Evolutionary conservation across 345 rosid genomes (phyloP), one percentile per base, ranked within the genome.

Genomic region (Euclidium syriacum): DNA sequence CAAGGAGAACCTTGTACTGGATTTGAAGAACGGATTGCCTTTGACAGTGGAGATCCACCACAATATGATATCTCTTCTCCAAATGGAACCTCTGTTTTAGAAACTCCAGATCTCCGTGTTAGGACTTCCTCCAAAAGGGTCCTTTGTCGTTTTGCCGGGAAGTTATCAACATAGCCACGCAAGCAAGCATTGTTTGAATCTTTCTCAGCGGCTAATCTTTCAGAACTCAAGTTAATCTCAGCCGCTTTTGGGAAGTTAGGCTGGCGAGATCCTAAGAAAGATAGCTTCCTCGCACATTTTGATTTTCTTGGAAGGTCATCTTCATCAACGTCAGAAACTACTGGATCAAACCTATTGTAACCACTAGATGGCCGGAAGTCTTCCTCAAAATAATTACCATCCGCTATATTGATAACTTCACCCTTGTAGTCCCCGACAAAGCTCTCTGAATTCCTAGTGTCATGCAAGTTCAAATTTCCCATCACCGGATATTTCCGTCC

Each of bases 1-100:
- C 99, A 95, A 42, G 99, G 96, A 25, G 97, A 90, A 59, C 85
- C 78, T 73, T 77, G 77, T 22, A 69, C 82, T 58, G 74, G 74
- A 65, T 47, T 64, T 41, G 75, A 52, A 38, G 87, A 81, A 70
- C 7, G 81, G 62, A 90, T 74, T 52, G 96, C 85, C 40, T 71
- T 80, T 63, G 84, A 79, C 12, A 83, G 75, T 19, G 86, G 87
- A 24, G 96, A 87, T 75, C 76, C 74, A 39, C 83, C 65, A 51
- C 30, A 68, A 60, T 79, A 77, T 59, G 86, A 73, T 50, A 76
- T 75, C 72, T 81, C 84, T 64, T 62, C 81, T 54, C 65, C 58
- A 34, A 79, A 74, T 29, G 90, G 67, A 36, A 61, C 56, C 52
- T 59, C 78, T 6, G 59, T 18, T 30, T 58, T 71, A 20, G 77